phyloP scores from a whole-genome alignment of 441 rosid genomes.

The Cnidoscolus chayamansa region DNA sequence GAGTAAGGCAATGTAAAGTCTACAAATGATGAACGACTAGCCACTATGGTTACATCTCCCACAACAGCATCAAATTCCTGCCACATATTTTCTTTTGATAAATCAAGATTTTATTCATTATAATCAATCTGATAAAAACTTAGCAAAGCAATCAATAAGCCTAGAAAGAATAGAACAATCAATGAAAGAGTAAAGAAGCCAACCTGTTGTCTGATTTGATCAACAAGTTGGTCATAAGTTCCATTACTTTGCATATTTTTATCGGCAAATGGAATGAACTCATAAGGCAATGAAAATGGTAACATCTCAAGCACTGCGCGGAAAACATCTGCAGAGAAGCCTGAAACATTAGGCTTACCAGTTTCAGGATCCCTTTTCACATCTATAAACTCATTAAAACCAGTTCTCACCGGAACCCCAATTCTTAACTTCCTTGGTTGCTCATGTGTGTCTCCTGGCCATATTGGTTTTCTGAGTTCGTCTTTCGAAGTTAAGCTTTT shows the following conservation, averaged over 20 bases:
- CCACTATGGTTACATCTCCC: constrained; percentile 41
- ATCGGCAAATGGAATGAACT: constrained; percentile 32
- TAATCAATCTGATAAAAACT: too few species aligned
- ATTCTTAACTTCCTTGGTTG: constrained; percentile 28
- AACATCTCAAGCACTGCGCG: constrained; percentile 21
- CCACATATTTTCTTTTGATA: too few species aligned
- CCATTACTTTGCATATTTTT: constrained; percentile 11
- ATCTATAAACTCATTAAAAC: constrained; percentile 29
- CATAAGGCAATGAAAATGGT: constrained; percentile 22
- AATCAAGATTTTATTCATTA: too few species aligned
- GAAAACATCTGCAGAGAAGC: constrained; percentile 42
- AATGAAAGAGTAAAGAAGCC: not conserved
- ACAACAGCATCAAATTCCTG: constrained; percentile 42
- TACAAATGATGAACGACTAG: constrained; percentile 25
- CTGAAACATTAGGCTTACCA: constrained; percentile 19
- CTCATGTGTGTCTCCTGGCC: constrained; percentile 38
- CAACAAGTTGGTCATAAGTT: constrained; percentile 27
- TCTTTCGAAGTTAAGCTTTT: not conserved
- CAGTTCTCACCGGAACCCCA: constrained; percentile 28
- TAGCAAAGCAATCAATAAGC: too few species aligned
- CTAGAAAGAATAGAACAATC: not conserved
- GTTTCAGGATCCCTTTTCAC: constrained; percentile 15
- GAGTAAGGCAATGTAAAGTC: constrained; percentile 51
- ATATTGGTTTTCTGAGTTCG: constrained; percentile 14
- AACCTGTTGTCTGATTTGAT: constrained; percentile 25